Evolutionary conservation across 169 alveolate genomes (phyloP).

Genomic region (Plasmodium malariae): DNA sequence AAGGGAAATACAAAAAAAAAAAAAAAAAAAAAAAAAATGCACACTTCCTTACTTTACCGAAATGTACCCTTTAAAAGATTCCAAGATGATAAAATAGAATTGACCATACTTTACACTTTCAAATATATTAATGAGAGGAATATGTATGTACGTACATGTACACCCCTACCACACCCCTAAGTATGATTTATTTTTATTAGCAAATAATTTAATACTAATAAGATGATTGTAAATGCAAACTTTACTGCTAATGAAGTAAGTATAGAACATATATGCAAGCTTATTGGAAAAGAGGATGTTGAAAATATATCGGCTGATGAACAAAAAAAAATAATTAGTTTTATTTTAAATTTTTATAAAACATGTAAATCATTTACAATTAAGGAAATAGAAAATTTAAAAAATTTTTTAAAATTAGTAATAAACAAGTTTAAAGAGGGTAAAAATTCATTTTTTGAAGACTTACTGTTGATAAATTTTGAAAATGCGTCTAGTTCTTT

Average conservation of each 20-base stretch:
- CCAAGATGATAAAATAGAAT: too few relatives aligned
- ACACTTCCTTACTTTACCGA: too few relatives aligned
- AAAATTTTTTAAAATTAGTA: slow-evolving; percentile 23
- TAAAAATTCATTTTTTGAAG: slow-evolving; percentile 2
- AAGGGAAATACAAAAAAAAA: too few relatives aligned
- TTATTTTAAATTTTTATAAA: slow-evolving; percentile 44
- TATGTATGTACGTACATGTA: too few relatives aligned
- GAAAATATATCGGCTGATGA: background rate
- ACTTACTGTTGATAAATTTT: slow-evolving; percentile 18
- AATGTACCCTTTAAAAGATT: too few relatives aligned
- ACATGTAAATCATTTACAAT: background rate
- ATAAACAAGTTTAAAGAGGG: slow-evolving; percentile 40
- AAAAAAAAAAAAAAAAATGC: too few relatives aligned
- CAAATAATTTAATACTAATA: background rate
- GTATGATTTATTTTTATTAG: too few relatives aligned
- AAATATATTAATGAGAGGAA: too few relatives aligned
- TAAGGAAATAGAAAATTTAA: slow-evolving; percentile 19
- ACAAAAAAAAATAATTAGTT: slow-evolving; percentile 6
- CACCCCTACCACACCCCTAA: too few relatives aligned
- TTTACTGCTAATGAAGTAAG: slow-evolving; percentile 10
- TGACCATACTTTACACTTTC: too few relatives aligned
- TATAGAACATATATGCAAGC: slow-evolving; percentile 9
- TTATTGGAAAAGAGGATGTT: slow-evolving; percentile 4
- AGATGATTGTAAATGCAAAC: background rate
- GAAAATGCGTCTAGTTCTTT: slow-evolving; percentile 13